These are phyloP conservation scores for Sporothrix brasiliensis DNA, from an alignment of 2,329 filamentous ascomycete species.

Conservation along the genomic window DNA sequence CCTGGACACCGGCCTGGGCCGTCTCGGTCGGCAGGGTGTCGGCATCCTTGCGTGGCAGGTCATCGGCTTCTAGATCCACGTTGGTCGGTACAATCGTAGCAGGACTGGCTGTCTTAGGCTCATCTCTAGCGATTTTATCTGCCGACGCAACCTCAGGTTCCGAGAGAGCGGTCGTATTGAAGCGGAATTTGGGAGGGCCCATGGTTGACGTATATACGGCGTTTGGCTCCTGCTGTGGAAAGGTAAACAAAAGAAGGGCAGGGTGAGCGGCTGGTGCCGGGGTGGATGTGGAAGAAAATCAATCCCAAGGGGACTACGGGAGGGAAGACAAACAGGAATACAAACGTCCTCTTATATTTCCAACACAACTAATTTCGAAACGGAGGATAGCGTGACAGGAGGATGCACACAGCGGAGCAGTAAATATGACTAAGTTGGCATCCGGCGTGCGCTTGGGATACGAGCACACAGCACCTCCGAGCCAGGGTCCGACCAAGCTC, in stretches of 20 bases:
- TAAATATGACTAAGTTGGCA: neutral
- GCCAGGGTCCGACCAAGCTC: neutral
- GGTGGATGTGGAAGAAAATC: neutral
- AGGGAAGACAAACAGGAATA: neutral
- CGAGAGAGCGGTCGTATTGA: slow-evolving; percentile 20
- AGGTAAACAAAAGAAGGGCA: neutral
- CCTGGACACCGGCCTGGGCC: slow-evolving; percentile 51
- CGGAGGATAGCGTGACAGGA: neutral
- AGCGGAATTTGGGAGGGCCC: slow-evolving; percentile 29
- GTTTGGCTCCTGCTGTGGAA: too few species aligned
- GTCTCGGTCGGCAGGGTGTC: slow-evolving; percentile 23
- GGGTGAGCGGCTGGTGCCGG: neutral
- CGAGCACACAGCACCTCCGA: neutral
- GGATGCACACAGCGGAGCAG: too few species aligned
- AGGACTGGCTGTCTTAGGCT: neutral
- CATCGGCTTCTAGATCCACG: slow-evolving; percentile 1
- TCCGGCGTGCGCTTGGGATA: neutral
- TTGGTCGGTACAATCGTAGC: neutral
- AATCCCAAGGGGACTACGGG: neutral
- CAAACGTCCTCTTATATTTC: slow-evolving; percentile 11
- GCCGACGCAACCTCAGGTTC: slow-evolving; percentile 3
- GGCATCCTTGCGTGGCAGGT: slow-evolving; percentile 20
- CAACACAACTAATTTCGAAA: neutral
- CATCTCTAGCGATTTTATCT: neutral
- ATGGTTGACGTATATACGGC: neutral